phyloP scores from a whole-genome alignment of 345 rosid genomes.

The Erucastrum elatum region DNA sequence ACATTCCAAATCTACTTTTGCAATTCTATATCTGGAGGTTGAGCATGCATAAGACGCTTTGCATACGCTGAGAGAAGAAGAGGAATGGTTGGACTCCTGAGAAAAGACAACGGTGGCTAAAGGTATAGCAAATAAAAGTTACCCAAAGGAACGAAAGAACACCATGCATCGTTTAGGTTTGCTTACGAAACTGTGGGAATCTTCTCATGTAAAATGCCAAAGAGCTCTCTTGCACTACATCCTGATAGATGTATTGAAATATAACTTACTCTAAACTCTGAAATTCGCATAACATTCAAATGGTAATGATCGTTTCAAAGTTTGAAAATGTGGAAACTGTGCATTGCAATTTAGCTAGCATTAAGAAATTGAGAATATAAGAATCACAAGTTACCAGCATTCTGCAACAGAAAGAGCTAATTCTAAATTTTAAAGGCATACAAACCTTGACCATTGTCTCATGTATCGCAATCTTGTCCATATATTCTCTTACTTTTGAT shows the following conservation, averaged over 20 bases:
- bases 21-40: conserved; percentile 69
- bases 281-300: conserved; percentile 8
- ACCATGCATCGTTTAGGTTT: conserved; percentile 11
- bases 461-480: conserved; percentile 89
- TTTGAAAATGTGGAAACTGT: conserved; percentile 5
- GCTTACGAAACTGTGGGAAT: conserved; percentile 96
- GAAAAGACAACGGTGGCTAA: background rate
- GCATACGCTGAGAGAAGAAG: conserved; percentile 97
- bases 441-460: conserved; percentile 99
- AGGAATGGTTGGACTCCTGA: conserved; percentile 79
- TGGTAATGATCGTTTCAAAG: background rate
- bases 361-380: background rate
- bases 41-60: conserved; percentile 84
- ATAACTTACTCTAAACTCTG: background rate
- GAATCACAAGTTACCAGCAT: background rate
- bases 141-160: conserved; percentile 15
- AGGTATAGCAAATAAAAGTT: background rate
- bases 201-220: conserved; percentile 81
- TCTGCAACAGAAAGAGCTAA: background rate
- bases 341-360: background rate
- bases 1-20: conserved; percentile 78
- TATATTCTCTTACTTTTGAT: conserved; percentile 76
- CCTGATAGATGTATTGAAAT: conserved; percentile 50
- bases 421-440: conserved; percentile 24
- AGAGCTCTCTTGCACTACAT: conserved; percentile 92